Conservation (phyloP, 257 asterid species). For the Penstemon davidsonii region DNA sequence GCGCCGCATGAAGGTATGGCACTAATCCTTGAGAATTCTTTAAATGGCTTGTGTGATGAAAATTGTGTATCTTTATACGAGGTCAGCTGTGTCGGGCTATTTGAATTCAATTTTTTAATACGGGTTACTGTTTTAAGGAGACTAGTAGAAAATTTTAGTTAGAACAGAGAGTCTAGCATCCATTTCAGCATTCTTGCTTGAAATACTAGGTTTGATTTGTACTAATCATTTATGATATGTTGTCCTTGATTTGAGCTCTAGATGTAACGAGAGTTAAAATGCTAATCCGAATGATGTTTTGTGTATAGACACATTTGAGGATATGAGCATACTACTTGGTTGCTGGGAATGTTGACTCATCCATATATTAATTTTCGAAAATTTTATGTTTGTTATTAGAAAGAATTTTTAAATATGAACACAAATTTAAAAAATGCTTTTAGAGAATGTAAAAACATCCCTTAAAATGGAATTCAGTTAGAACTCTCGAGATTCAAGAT, state of each 20-base stretch:
- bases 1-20: slow-evolving; percentile 84
- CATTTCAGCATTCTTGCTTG: neutral
- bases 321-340: neutral
- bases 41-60: neutral
- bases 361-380: no score
- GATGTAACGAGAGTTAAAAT: neutral
- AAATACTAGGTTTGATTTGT: neutral
- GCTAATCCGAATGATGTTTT: neutral
- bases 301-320: neutral
- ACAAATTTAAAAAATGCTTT: neutral
- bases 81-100: neutral
- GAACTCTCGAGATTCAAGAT: neutral
- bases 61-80: neutral
- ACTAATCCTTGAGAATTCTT: neutral
- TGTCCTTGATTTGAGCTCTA: neutral
- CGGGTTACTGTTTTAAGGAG: neutral
- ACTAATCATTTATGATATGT: neutral
- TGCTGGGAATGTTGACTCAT: neutral
- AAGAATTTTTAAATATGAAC: neutral
- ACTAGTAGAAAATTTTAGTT: neutral
- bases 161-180: neutral
- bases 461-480: neutral
- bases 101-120: no score
- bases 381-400: neutral
- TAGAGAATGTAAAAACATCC: neutral